Percentiles rank a stretch among this genome's conserved stretches.
These are phyloP conservation scores for Gnomoniopsis smithogilvyi DNA, from an alignment of 2,329 filamentous ascomycete genomes.

Conservation along the genomic window DNA sequence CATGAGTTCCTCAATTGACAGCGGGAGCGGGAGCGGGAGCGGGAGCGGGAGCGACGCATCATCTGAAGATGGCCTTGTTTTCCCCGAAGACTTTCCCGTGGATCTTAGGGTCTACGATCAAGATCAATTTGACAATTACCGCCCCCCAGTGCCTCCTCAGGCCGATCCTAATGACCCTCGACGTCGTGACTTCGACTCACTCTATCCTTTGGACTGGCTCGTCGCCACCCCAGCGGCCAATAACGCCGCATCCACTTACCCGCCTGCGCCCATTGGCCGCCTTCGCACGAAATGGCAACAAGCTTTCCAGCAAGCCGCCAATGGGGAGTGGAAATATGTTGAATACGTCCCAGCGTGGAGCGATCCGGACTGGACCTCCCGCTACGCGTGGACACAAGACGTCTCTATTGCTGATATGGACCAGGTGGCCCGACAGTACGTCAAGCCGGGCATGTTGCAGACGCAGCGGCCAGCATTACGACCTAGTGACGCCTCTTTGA, in stretches of 20 bases:
- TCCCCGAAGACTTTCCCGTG: neutral
- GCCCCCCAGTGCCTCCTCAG: neutral
- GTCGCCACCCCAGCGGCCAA: neutral
- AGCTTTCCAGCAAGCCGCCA: neutral
- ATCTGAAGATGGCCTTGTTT: neutral
- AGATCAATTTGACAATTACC: neutral
- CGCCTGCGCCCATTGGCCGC: neutral
- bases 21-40: too few species aligned
- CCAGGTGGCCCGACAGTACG: neutral
- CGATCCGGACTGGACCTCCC: conserved; percentile 9
- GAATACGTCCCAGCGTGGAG: conserved; percentile 17
- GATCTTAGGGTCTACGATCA: neutral
- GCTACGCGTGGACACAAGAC: neutral
- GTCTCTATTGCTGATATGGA: neutral
- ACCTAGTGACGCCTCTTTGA: neutral
- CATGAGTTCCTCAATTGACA: too few species aligned
- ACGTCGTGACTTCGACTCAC: neutral
- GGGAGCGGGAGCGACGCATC: neutral
- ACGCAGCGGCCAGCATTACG: conserved; percentile 5
- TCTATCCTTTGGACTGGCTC: neutral
- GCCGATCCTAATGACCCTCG: neutral
- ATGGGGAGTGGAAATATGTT: conserved; percentile 5
- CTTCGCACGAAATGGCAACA: neutral
- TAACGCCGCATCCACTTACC: neutral
- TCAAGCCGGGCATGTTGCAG: neutral